phyloP scores from a whole-genome alignment of 352 stramenopile genomes.

The Globisporangium alternatum region DNA sequence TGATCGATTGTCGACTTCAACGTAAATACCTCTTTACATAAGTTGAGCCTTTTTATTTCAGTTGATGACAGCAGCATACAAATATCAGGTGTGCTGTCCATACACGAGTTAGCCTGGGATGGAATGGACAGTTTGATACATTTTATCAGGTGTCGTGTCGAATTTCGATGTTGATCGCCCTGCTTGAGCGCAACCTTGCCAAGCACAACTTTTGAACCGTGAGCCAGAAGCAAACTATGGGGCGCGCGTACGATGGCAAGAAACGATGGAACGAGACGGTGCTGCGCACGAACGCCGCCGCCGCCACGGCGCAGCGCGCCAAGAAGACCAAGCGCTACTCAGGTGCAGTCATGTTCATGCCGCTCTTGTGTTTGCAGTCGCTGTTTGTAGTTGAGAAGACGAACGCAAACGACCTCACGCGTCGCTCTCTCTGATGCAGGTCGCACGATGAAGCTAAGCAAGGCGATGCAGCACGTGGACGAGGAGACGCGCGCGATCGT shows the following conservation, averaged over 20 bases:
- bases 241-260: slow-evolving; percentile 78
- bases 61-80: no score
- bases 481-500: slow-evolving; percentile 81
- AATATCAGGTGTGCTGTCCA: no score
- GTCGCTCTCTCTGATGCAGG: slow-evolving; percentile 25
- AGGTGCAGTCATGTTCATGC: slow-evolving; percentile 21
- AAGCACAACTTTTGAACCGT: background rate
- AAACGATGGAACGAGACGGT: slow-evolving; percentile 86
- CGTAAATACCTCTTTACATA: no score
- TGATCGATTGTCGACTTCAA: no score
- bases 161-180: no score
- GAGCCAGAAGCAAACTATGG: slow-evolving; percentile 30
- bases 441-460: slow-evolving; percentile 72
- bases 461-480: slow-evolving; percentile 80
- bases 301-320: slow-evolving; percentile 4
- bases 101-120: no score
- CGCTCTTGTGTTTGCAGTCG: background rate
- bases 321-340: slow-evolving; percentile 57
- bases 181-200: no score
- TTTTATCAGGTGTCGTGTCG: no score
- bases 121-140: no score
- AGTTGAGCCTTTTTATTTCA: no score
- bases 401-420: background rate
- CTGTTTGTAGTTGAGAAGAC: background rate
- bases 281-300: slow-evolving; percentile 34